A percentile compares a stretch with the other conserved stretches of the same genome.
phyloP scores from a whole-genome alignment of 192 early-diverging fungal genomes.

The Podila verticillata region DNA sequence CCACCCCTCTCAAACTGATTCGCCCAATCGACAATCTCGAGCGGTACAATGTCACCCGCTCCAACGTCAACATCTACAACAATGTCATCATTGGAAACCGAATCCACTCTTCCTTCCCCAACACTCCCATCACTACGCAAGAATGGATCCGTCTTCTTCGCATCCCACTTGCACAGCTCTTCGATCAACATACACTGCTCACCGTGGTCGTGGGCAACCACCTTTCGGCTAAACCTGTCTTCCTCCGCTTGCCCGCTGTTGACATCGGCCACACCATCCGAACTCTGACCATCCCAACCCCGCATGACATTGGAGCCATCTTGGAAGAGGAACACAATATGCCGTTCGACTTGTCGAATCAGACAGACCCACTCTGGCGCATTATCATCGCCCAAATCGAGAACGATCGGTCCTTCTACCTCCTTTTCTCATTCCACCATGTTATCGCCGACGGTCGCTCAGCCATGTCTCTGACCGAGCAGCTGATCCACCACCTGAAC shows the following conservation, averaged over 20 bases:
- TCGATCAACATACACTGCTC: slow-evolving; percentile 17
- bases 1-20: slow-evolving; percentile 15
- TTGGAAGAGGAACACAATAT: slow-evolving; percentile 41
- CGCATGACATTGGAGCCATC: not conserved
- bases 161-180: slow-evolving; percentile 6
- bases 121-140: not conserved
- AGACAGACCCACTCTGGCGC: slow-evolving; percentile 24
- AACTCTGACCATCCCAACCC: not conserved
- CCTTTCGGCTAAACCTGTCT: slow-evolving; percentile 30
- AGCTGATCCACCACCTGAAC: slow-evolving; percentile 22
- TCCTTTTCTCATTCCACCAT: slow-evolving; percentile 42
- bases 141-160: slow-evolving; percentile 21
- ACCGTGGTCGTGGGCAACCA: slow-evolving; percentile 20
- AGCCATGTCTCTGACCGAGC: slow-evolving; percentile 31
- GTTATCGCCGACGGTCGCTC: slow-evolving; percentile 45
- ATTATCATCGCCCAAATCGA: slow-evolving; percentile 12
- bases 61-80: slow-evolving; percentile 44
- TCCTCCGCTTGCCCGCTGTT: slow-evolving; percentile 13
- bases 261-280: slow-evolving; percentile 9
- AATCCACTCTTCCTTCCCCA: slow-evolving; percentile 1
- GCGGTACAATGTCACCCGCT: slow-evolving; percentile 40
- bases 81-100: slow-evolving; percentile 24
- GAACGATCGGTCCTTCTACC: slow-evolving; percentile 6
- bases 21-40: slow-evolving; percentile 41
- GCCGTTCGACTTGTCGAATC: slow-evolving; percentile 27